Evolutionary conservation across 768 basidiomycete genomes (phyloP).

Genomic region (Candolleomyces eurysporus): DNA sequence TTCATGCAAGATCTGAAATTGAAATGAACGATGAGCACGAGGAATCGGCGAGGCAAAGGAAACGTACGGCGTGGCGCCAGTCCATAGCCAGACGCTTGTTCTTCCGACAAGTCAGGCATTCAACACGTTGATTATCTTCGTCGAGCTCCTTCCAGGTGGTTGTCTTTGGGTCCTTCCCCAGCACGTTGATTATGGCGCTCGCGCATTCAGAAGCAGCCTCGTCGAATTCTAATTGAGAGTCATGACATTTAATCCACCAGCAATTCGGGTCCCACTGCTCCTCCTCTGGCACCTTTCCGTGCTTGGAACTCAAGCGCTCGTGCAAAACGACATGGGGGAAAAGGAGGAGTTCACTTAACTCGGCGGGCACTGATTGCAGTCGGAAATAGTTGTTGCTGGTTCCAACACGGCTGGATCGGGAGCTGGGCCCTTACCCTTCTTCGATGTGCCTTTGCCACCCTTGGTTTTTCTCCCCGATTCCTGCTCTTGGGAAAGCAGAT

Average conservation of each 20-base stretch:
- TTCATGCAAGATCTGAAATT: conserved; percentile 3
- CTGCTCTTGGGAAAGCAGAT: not conserved
- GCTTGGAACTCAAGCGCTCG: not conserved
- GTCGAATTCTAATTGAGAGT: conserved; percentile 4
- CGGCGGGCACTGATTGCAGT: conserved; percentile 1
- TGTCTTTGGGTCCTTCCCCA: conserved; percentile 1
- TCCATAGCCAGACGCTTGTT: conserved; percentile 4
- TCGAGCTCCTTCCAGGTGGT: conserved; percentile 3
- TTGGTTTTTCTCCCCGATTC: not conserved
- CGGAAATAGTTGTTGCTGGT: not conserved
- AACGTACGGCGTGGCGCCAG: conserved; percentile 3
- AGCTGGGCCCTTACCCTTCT: not conserved
- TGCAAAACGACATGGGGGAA: conserved; percentile 3
- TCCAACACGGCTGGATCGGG: not conserved
- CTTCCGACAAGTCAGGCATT: conserved; percentile 2
- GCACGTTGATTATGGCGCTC: not conserved
- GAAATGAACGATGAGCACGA: not conserved
- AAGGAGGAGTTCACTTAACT: not conserved
- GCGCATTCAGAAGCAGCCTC: not conserved
- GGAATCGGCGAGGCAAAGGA: not conserved
- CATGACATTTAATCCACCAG: not conserved
- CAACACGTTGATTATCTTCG: not conserved
- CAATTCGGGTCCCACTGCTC: not conserved
- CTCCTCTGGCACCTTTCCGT: not conserved
- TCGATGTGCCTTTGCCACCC: not conserved